Percentiles rank a stretch among this genome's conserved stretches.
phyloP scores from a whole-genome alignment of 2,329 filamentous ascomycete species.

The Calonectria honghensis region DNA sequence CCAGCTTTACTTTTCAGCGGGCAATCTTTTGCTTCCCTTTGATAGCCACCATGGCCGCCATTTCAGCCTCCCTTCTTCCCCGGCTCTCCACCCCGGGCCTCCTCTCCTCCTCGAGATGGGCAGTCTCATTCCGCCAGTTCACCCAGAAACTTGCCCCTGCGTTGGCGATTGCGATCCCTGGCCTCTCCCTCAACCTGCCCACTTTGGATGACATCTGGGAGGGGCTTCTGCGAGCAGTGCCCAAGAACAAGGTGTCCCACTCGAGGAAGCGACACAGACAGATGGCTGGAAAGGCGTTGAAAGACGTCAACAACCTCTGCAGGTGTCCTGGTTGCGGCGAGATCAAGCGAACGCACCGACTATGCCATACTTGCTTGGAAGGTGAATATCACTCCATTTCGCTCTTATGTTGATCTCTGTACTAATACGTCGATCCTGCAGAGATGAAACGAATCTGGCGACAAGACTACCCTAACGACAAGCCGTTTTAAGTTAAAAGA shows the following conservation, averaged over 20 bases:
- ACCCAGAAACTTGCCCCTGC: conserved; percentile 70
- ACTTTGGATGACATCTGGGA: conserved; percentile 91
- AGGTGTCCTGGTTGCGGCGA: conserved; percentile 93
- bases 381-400: conserved; percentile 72
- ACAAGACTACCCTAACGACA: conserved; percentile 61
- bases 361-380: conserved; percentile 91
- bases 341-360: conserved; percentile 89
- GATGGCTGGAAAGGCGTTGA: conserved; percentile 95
- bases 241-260: conserved; percentile 99
- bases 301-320: conserved; percentile 91
- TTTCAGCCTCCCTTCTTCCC: conserved; percentile 72
- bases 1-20: conserved; percentile 36
- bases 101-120: conserved; percentile 65
- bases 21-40: conserved; percentile 36
- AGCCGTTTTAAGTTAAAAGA: conserved; percentile 54
- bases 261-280: conserved; percentile 95
- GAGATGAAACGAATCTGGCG: conserved; percentile 69
- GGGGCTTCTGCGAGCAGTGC: conserved; percentile 91
- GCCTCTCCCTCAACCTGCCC: conserved; percentile 73
- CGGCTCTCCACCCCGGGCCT: conserved; percentile 67
- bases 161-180: conserved; percentile 75
- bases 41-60: conserved; percentile 66
- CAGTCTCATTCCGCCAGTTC: conserved; percentile 67
- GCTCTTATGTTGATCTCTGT: not conserved
- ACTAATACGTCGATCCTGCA: conserved; percentile 51